A percentile compares a stretch with the other conserved stretches of the same genome.
Conservation (phyloP, 495 filamentous ascomycete genomes). For the Penicillium verhagenii region DNA sequence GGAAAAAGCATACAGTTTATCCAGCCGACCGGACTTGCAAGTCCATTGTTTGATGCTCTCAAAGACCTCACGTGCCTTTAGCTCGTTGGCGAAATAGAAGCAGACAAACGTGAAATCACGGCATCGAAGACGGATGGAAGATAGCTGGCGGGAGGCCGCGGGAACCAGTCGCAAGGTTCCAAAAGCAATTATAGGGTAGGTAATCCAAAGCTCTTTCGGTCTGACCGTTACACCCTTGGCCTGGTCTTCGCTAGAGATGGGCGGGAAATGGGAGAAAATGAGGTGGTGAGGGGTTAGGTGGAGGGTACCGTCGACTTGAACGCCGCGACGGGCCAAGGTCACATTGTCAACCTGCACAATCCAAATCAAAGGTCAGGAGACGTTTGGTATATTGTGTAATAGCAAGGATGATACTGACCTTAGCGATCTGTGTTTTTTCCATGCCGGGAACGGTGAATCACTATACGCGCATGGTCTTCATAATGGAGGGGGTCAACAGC, state of each 20-base stretch:
- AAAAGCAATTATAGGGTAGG: conserved; percentile 84
- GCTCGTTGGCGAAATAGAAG: conserved; percentile 79
- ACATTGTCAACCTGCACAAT: conserved; percentile 57
- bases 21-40: conserved; percentile 77
- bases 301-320: conserved; percentile 58
- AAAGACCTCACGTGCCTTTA: conserved; percentile 78
- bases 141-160: conserved; percentile 65
- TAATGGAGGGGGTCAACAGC: conserved; percentile 23
- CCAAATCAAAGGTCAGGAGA: too few species aligned
- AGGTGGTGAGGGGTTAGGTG: conserved; percentile 67
- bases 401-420: too few species aligned
- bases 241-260: conserved; percentile 32
- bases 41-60: conserved; percentile 82
- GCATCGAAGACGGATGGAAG: conserved; percentile 84
- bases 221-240: conserved; percentile 35
- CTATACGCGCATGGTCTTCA: conserved; percentile 39
- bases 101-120: conserved; percentile 91
- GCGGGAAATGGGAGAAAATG: conserved; percentile 57
- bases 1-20: conserved; percentile 88
- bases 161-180: conserved; percentile 72
- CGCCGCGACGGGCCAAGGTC: conserved; percentile 59
- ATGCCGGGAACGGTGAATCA: conserved; percentile 42
- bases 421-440: conserved; percentile 58
- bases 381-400: too few species aligned
- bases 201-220: conserved; percentile 84